These are phyloP conservation scores for Penicillium crystallinum DNA, from an alignment of 495 filamentous ascomycete genomes.

Conservation along the genomic window DNA sequence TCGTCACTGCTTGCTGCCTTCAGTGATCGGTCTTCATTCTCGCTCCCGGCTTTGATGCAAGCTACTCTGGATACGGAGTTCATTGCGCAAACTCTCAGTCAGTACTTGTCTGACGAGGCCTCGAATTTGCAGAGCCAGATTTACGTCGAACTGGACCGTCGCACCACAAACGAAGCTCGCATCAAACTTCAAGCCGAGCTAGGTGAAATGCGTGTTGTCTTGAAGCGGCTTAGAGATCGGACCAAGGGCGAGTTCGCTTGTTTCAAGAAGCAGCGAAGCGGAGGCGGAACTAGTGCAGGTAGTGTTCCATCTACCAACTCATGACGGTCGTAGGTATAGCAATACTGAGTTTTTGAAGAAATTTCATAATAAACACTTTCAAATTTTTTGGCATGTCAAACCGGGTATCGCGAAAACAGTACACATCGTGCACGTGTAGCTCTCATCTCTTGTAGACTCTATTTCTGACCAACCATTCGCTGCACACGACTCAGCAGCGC, in stretches of 20 bases:
- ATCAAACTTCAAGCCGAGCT: constrained; percentile 75
- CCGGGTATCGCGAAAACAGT: constrained; percentile 22
- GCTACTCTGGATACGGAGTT: constrained; percentile 97
- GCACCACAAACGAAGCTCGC: constrained; percentile 81
- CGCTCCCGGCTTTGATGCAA: constrained; percentile 83
- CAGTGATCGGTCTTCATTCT: constrained; percentile 58
- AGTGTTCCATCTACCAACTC: constrained; percentile 16
- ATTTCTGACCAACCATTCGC: constrained; percentile 54
- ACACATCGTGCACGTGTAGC: not conserved
- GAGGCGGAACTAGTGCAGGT: constrained; percentile 9
- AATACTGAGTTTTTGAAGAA: not conserved
- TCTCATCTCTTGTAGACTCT: not conserved
- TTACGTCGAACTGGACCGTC: constrained; percentile 79
- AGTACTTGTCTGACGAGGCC: constrained; percentile 81
- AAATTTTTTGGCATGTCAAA: constrained; percentile 11
- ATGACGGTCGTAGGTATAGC: constrained; percentile 6
- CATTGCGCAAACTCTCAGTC: constrained; percentile 82
- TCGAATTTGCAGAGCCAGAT: constrained; percentile 75
- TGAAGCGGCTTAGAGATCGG: constrained; percentile 78
- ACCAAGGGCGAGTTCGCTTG: constrained; percentile 82
- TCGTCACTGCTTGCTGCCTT: constrained; percentile 67
- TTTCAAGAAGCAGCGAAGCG: constrained; percentile 52
- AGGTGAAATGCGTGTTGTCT: constrained; percentile 75
- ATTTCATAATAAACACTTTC: constrained; percentile 4
- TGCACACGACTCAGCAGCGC: constrained; percentile 77